Evolutionary conservation across 2,329 filamentous ascomycete genomes (phyloP).

Genomic region (Trichoderma breve): DNA sequence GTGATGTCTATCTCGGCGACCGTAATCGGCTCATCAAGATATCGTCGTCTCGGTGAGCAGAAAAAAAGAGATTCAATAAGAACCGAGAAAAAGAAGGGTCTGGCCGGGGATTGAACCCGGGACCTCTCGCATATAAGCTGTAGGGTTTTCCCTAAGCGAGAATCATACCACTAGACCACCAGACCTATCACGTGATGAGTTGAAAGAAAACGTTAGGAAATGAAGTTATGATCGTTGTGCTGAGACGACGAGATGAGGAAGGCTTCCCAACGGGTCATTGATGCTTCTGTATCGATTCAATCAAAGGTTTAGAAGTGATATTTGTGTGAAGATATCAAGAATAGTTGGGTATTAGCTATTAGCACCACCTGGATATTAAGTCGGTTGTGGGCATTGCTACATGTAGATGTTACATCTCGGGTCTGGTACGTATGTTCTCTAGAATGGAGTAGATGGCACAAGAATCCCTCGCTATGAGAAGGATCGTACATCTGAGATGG

Average conservation of each 20-base stretch:
- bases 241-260: background rate
- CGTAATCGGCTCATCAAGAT: background rate
- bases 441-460: background rate
- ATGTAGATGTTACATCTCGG: background rate
- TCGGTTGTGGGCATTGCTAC: background rate
- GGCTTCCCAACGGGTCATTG: background rate
- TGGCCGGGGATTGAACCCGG: slow-evolving; percentile 48
- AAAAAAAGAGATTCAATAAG: background rate
- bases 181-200: slow-evolving; percentile 14
- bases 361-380: background rate
- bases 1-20: background rate
- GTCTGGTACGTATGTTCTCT: too few species aligned
- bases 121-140: slow-evolving; percentile 43
- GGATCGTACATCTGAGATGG: background rate
- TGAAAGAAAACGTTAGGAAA: background rate
- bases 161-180: slow-evolving; percentile 60
- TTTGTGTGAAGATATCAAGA: background rate
- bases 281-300: background rate
- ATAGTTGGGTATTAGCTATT: background rate
- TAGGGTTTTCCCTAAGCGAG: slow-evolving; percentile 60
- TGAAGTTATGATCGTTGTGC: background rate
- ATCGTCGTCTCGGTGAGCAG: background rate
- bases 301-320: background rate
- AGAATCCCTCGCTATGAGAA: background rate
- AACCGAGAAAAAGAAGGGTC: slow-evolving; percentile 35